These are phyloP conservation scores for Monosporascus sp. DNA, from an alignment of 2,329 filamentous ascomycete species.

Conservation along the genomic window DNA sequence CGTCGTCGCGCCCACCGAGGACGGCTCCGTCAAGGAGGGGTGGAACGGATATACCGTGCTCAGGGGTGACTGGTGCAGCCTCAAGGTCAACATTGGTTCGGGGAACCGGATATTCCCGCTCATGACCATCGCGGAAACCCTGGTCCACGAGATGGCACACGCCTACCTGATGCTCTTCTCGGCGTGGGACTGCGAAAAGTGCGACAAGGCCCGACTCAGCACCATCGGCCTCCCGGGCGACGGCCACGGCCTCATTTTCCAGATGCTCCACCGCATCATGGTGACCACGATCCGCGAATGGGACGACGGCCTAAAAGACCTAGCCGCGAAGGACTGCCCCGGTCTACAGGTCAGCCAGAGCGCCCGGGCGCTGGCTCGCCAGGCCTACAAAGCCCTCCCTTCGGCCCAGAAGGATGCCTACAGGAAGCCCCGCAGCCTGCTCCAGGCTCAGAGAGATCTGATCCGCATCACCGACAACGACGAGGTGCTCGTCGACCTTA, in stretches of 20 bases:
- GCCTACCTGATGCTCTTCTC: slow-evolving; percentile 10
- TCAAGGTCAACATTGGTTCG: slow-evolving; percentile 6
- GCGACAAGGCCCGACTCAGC: slow-evolving; percentile 7
- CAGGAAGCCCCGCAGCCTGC: background rate
- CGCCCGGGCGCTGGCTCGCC: background rate
- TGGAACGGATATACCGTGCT: background rate
- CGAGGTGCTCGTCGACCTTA: slow-evolving; percentile 3
- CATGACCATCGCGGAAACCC: slow-evolving; percentile 3
- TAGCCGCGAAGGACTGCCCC: slow-evolving; percentile 14
- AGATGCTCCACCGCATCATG: slow-evolving; percentile 16
- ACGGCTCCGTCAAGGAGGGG: background rate
- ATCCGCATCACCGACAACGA: slow-evolving; percentile 1
- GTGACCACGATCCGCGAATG: slow-evolving; percentile 13
- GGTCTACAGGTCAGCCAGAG: slow-evolving; percentile 6
- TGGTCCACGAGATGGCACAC: slow-evolving; percentile 17
- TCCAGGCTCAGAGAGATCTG: background rate
- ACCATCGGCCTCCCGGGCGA: slow-evolving; percentile 9
- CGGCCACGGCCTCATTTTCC: slow-evolving; percentile 14
- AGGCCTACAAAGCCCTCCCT: background rate
- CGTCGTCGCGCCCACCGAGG: background rate
- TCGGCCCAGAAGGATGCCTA: background rate
- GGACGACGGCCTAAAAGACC: slow-evolving; percentile 3
- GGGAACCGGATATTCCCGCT: slow-evolving; percentile 3
- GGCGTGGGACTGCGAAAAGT: slow-evolving; percentile 9
- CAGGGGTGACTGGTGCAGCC: background rate